Conservation (phyloP, 371 early-diverging fungal species). For the Apophysomyces elegans region DNA sequence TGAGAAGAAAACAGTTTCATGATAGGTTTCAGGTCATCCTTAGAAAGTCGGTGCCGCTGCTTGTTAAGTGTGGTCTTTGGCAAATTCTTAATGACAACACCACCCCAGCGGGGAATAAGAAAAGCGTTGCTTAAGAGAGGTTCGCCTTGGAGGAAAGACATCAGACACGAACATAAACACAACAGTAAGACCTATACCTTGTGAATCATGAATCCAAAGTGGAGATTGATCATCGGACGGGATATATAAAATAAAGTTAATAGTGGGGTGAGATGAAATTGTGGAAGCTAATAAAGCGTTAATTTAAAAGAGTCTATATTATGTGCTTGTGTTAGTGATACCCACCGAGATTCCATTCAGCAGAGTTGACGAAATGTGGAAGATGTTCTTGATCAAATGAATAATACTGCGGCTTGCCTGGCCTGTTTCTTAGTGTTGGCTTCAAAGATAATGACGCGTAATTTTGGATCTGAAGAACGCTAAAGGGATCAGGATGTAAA, state of each 20-base stretch:
- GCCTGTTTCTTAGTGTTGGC: constrained; percentile 51
- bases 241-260: constrained; percentile 88
- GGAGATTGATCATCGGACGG: constrained; percentile 73
- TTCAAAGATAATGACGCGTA: constrained; percentile 71
- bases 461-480: constrained; percentile 61
- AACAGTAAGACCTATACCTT: constrained; percentile 35
- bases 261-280: constrained; percentile 76
- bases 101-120: constrained; percentile 93
- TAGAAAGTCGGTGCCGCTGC: constrained; percentile 34
- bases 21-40: constrained; percentile 65
- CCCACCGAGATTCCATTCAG: constrained; percentile 87
- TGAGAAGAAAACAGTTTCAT: constrained; percentile 83
- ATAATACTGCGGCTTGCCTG: constrained; percentile 44
- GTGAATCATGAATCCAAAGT: constrained; percentile 63
- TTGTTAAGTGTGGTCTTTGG: constrained; percentile 20
- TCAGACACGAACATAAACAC: background rate
- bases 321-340: no score
- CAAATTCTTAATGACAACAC: constrained; percentile 77
- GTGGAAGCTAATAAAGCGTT: constrained; percentile 65
- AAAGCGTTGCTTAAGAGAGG: constrained; percentile 74
- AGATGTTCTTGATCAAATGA: constrained; percentile 63
- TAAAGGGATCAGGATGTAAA: background rate
- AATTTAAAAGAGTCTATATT: no score
- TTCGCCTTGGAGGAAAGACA: constrained; percentile 21
- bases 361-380: constrained; percentile 86